Evolutionary conservation across 306 rosid species (phyloP), one percentile per base, ranked within the genome.

Genomic region (Cicer chorassanicum): DNA sequence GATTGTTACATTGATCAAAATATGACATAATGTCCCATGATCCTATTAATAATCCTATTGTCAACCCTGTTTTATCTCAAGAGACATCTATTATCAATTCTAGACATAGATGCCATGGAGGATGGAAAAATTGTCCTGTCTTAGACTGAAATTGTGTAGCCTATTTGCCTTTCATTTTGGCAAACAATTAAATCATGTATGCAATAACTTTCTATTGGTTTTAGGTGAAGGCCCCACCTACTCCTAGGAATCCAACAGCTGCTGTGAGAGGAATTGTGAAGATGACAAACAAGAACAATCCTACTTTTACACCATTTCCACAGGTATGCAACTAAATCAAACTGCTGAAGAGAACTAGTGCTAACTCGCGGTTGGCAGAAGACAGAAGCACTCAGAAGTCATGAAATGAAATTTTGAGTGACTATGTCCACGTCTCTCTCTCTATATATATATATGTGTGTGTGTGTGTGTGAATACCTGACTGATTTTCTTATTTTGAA

Each of bases 161-260:
- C 68, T 62, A 38, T 54, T 57, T 65, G 55, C 60, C 14, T 63
- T 29, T 34, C 34, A 21, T 61, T 51, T 62, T 75, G 8, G 6
- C 50, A 51, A 51, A 34, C 53, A 74, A 68, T 19, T 13, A 41
- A 66, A 8, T 29, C 9, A 2, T 12, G 66, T 74, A 12, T 42
- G 18, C 9, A 68, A 68, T 48, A 76, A 68, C 56, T 61, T 75
- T 46, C 55, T 48, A 18, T 76, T 72, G 72, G 65, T 72, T 82
- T 60, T 87, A 89, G 93, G 82, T 85, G 67, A 85, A 83, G 81
- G 84, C 72, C 34, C 79, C 79, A 51, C 48, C 79, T 69, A 70
- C 87, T 51, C 78, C 88, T 72, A 89, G 76, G 84, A 90, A 85
- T 83, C 79, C 84, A 72, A 81, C 80, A 79, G 41, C 82, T 41